Evolutionary conservation across 768 basidiomycete species (phyloP).

Genomic region (Mycena amicta): DNA sequence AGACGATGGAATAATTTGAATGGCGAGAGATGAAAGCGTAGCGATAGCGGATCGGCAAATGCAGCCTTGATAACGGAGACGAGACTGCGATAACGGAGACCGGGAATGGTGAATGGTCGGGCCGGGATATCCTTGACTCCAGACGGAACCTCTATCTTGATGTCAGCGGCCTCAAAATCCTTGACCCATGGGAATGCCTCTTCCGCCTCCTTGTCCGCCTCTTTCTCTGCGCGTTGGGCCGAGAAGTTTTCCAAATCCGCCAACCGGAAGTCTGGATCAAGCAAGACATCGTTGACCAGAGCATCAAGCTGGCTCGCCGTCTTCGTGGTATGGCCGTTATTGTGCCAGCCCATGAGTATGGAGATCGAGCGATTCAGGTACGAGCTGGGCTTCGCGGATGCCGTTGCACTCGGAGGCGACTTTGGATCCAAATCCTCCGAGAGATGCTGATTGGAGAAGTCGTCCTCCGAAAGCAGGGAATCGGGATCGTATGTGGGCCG

Average conservation of each 20-base stretch:
- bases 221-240: conserved; percentile 19
- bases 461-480: background rate
- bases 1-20: conserved; percentile 20
- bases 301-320: conserved; percentile 15
- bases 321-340: conserved; percentile 19
- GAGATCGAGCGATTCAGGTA: background rate
- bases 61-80: conserved; percentile 2
- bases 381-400: background rate
- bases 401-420: background rate
- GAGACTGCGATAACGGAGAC: conserved; percentile 2
- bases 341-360: conserved; percentile 8
- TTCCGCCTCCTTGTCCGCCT: conserved; percentile 11
- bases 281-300: conserved; percentile 19
- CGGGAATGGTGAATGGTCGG: background rate
- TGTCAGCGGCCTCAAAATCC: background rate
- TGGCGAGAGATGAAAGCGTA: background rate
- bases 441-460: conserved; percentile 5
- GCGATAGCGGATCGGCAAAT: background rate
- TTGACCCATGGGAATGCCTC: conserved; percentile 9
- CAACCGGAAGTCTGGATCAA: conserved; percentile 16
- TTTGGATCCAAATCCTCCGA: background rate
- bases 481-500: conserved; percentile 19
- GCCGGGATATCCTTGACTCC: conserved; percentile 13
- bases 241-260: conserved; percentile 15
- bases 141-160: background rate